Conservation (phyloP, 371 early-diverging fungal genomes). For the Hamiltosporidium tvaerminnensis region DNA sequence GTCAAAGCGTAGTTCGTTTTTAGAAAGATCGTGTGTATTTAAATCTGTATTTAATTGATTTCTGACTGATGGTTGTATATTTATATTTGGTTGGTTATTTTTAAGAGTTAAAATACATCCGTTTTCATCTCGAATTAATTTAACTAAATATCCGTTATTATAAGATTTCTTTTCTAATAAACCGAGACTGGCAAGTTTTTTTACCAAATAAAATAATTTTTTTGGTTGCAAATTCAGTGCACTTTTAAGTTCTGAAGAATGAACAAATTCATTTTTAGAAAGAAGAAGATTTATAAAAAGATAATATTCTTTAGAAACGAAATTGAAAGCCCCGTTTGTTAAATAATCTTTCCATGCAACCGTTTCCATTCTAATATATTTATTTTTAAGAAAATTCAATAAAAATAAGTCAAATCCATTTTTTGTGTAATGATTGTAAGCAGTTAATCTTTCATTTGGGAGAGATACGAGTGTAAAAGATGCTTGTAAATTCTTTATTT, state of each 20-base stretch:
- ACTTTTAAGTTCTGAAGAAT: slow-evolving; percentile 6
- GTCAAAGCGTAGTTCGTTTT: not conserved
- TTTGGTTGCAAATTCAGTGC: slow-evolving; percentile 23
- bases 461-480: slow-evolving; percentile 5
- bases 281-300: slow-evolving; percentile 20
- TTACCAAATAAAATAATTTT: slow-evolving; percentile 22
- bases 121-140: slow-evolving; percentile 5
- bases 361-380: slow-evolving; percentile 25
- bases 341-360: slow-evolving; percentile 26
- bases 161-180: slow-evolving; percentile 9
- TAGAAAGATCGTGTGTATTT: not conserved
- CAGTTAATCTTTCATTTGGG: not conserved
- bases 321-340: slow-evolving; percentile 10
- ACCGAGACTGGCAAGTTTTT: slow-evolving; percentile 12
- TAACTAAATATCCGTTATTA: slow-evolving; percentile 8
- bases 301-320: slow-evolving; percentile 22
- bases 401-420: not conserved
- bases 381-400: not conserved
- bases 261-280: slow-evolving; percentile 3
- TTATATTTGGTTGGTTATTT: not conserved
- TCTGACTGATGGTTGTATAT: not conserved
- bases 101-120: slow-evolving; percentile 4
- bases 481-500: not conserved
- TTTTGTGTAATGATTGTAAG: not conserved
- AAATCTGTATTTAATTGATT: not conserved